phyloP scores from a whole-genome alignment of 2,329 filamentous ascomycete species.

The Ophiostoma quercus region DNA sequence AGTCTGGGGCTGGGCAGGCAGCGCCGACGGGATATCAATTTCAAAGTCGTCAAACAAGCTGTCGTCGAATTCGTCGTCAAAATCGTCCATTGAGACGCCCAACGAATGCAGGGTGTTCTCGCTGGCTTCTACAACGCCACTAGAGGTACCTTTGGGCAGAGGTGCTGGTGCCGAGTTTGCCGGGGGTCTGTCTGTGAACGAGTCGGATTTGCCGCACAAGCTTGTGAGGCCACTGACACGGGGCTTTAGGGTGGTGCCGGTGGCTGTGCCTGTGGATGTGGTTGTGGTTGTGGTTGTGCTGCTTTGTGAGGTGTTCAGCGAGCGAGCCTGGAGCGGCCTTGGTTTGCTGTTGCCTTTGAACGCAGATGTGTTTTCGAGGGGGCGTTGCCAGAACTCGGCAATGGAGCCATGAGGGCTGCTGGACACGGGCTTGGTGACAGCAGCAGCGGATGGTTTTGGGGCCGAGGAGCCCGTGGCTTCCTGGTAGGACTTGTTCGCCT shows the following conservation, averaged over 20 bases:
- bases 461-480: not conserved
- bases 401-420: constrained; percentile 44
- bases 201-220: constrained; percentile 31
- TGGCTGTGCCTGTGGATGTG: not conserved
- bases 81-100: constrained; percentile 67
- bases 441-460: constrained; percentile 23
- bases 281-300: not conserved
- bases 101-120: constrained; percentile 19
- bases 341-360: constrained; percentile 12
- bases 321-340: constrained; percentile 34
- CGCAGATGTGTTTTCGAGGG: constrained; percentile 23
- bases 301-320: constrained; percentile 34
- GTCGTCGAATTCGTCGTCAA: constrained; percentile 62
- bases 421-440: not conserved
- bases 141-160: not conserved
- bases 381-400: constrained; percentile 21
- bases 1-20: constrained; percentile 37
- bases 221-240: constrained; percentile 13
- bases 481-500: constrained; percentile 34
- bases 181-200: constrained; percentile 43
- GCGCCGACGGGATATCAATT: constrained; percentile 55
- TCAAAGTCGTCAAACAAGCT: constrained; percentile 61
- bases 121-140: not conserved
- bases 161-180: constrained; percentile 11
- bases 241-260: not conserved